These are phyloP conservation scores for Cytospora leucostoma DNA, from an alignment of 2,329 filamentous ascomycete genomes.

Conservation along the genomic window DNA sequence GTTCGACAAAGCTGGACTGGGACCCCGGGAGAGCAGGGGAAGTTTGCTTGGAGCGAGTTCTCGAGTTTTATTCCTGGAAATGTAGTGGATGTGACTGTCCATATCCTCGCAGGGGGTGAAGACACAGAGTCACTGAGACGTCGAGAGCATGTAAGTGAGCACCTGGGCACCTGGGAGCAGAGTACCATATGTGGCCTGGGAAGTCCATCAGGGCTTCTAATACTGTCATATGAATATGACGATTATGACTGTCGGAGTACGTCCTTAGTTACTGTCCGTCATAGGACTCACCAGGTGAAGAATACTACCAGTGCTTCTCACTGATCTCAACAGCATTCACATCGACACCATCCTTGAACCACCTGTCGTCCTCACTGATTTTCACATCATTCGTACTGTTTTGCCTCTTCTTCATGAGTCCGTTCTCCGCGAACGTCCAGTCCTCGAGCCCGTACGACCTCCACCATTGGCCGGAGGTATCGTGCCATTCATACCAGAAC, in stretches of 20 bases:
- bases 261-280: background rate
- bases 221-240: background rate
- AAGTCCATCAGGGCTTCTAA: background rate
- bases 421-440: constrained; percentile 72
- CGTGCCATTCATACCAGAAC: constrained; percentile 86
- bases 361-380: constrained; percentile 62
- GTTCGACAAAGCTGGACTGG: background rate
- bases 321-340: constrained; percentile 66
- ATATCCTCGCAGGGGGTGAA: background rate
- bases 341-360: constrained; percentile 70
- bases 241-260: background rate
- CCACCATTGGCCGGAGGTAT: constrained; percentile 74
- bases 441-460: constrained; percentile 84
- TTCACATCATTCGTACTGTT: constrained; percentile 76
- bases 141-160: background rate
- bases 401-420: constrained; percentile 71
- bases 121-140: background rate
- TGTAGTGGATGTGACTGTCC: background rate
- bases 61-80: background rate
- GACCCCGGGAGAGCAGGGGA: background rate
- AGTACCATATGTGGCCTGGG: background rate
- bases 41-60: background rate
- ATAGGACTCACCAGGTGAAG: background rate
- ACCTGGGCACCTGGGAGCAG: background rate
- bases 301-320: constrained; percentile 66